These are phyloP conservation scores for Evernia prunastri DNA, from an alignment of 495 filamentous ascomycete genomes.

Conservation along the genomic window DNA sequence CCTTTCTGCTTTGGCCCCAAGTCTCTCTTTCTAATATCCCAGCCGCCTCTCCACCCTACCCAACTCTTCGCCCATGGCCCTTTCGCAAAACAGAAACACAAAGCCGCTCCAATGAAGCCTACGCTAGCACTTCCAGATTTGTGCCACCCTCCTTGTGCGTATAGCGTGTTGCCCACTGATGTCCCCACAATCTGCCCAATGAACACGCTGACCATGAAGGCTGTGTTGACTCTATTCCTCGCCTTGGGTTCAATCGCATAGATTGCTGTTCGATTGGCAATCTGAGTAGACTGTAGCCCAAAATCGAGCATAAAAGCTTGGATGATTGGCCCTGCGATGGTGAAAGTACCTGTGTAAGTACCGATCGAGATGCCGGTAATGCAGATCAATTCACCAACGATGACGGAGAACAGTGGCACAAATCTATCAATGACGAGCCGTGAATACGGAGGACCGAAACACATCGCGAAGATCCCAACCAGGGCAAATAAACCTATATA, in stretches of 20 bases:
- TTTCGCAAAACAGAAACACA: slow-evolving; percentile 50
- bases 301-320: slow-evolving; percentile 69
- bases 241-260: slow-evolving; percentile 66
- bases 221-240: slow-evolving; percentile 73
- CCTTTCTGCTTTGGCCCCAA: neutral
- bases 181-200: slow-evolving; percentile 73
- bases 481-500: slow-evolving; percentile 73
- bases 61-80: slow-evolving; percentile 66
- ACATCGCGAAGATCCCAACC: slow-evolving; percentile 64
- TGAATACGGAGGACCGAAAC: slow-evolving; percentile 59
- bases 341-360: slow-evolving; percentile 57
- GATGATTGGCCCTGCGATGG: slow-evolving; percentile 67
- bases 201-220: slow-evolving; percentile 72
- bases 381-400: slow-evolving; percentile 53
- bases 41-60: slow-evolving; percentile 71
- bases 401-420: slow-evolving; percentile 57
- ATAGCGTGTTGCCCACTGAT: slow-evolving; percentile 62
- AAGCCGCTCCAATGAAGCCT: slow-evolving; percentile 54
- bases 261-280: slow-evolving; percentile 66
- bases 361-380: slow-evolving; percentile 62
- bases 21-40: slow-evolving; percentile 41
- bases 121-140: slow-evolving; percentile 61
- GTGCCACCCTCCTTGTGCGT: slow-evolving; percentile 64
- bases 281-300: slow-evolving; percentile 66
- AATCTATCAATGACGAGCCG: slow-evolving; percentile 64